Evolutionary conservation across 2,329 filamentous ascomycete genomes (phyloP).

Genomic region (Aureobasidium pullulans): DNA sequence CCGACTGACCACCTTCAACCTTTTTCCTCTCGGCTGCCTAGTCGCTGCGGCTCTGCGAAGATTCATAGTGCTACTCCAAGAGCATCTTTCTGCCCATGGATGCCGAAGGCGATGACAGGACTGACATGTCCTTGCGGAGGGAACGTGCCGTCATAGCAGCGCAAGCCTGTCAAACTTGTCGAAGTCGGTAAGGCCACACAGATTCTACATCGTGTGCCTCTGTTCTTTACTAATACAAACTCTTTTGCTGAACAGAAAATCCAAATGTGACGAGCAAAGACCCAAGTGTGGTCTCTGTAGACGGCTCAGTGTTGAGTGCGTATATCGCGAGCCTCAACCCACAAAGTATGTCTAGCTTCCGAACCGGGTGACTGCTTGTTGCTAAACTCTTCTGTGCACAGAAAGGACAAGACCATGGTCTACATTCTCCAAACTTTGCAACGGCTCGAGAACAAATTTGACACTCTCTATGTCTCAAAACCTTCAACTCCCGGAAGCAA

Average conservation of each 20-base stretch:
- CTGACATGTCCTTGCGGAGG: constrained; percentile 25
- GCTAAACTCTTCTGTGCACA: constrained; percentile 22
- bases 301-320: constrained; percentile 51
- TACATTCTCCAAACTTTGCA: constrained; percentile 53
- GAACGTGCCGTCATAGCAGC: constrained; percentile 45
- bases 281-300: constrained; percentile 55
- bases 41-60: background rate
- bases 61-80: background rate
- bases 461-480: constrained; percentile 29
- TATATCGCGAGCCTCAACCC: constrained; percentile 53
- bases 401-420: constrained; percentile 56
- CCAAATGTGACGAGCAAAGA: constrained; percentile 56
- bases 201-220: background rate
- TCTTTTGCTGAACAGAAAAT: constrained; percentile 43
- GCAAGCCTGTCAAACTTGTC: constrained; percentile 54
- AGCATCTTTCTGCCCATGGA: background rate
- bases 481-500: constrained; percentile 18
- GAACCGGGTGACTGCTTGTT: background rate
- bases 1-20: background rate
- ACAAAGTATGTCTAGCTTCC: constrained; percentile 48
- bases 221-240: background rate
- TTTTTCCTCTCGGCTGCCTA: background rate
- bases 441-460: constrained; percentile 50
- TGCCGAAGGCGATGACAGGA: background rate
- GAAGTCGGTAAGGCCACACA: constrained; percentile 26